Evolutionary conservation across 2,329 filamentous ascomycete genomes (phyloP).

Genomic region (Fusarium brevicatenulatum): DNA sequence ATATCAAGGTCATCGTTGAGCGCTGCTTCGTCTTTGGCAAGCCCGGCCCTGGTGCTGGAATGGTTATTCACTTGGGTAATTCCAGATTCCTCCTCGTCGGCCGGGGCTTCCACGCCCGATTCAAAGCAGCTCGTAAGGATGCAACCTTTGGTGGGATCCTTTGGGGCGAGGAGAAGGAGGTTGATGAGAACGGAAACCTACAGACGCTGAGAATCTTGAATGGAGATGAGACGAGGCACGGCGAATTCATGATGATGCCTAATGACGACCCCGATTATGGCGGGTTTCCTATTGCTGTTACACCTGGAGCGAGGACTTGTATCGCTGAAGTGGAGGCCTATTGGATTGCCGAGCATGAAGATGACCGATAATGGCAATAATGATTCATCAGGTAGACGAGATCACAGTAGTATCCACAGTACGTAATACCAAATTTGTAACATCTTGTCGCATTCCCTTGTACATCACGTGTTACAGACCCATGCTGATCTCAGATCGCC

Average conservation of each 20-base stretch:
- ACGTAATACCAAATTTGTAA: background rate
- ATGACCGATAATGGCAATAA: constrained; percentile 24
- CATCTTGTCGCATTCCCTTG: background rate
- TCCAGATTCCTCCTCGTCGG: constrained; percentile 51
- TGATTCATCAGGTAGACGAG: background rate
- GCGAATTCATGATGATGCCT: constrained; percentile 63
- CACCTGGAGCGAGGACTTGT: constrained; percentile 61
- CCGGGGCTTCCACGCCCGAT: constrained; percentile 51
- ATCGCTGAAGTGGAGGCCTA: constrained; percentile 57
- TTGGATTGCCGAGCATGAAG: constrained; percentile 45
- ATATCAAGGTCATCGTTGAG: constrained; percentile 51
- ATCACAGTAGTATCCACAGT: background rate
- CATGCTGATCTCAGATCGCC: background rate
- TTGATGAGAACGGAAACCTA: constrained; percentile 48
- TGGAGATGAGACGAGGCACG: constrained; percentile 56
- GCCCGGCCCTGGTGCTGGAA: constrained; percentile 50
- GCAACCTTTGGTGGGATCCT: constrained; percentile 54
- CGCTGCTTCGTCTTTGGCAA: constrained; percentile 55
- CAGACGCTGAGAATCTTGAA: constrained; percentile 49
- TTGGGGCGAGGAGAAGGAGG: constrained; percentile 49
- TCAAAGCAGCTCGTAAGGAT: constrained; percentile 45
- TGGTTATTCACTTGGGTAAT: constrained; percentile 52
- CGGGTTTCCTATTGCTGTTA: constrained; percentile 64
- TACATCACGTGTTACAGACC: background rate
- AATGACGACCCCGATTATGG: constrained; percentile 66